Percentiles rank a stretch among this genome's conserved stretches.
phyloP scores from a whole-genome alignment of 306 rosid genomes.

The Medicago truncatula region DNA sequence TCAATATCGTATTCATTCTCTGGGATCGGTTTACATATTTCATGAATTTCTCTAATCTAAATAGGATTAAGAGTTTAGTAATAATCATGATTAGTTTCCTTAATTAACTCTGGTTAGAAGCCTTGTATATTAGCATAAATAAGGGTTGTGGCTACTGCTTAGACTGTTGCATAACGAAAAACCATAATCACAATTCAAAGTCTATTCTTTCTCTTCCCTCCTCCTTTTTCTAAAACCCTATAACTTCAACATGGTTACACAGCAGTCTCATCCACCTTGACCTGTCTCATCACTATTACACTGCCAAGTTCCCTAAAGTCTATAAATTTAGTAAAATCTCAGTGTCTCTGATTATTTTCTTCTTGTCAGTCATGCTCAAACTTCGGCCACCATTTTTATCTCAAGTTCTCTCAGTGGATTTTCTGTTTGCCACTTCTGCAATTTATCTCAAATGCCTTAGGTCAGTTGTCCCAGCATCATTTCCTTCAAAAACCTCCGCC shows the following conservation, averaged over 20 bases:
- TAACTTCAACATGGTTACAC: slow-evolving; percentile 4
- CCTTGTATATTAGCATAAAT: not conserved
- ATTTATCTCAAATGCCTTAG: slow-evolving; percentile 7
- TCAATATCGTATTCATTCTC: slow-evolving; percentile 26
- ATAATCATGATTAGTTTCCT: slow-evolving; percentile 1
- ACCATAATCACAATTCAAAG: not conserved
- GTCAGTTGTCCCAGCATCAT: not conserved
- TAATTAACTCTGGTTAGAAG: not conserved
- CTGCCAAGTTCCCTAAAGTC: not conserved
- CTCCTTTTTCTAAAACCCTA: not conserved
- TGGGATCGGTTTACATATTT: not conserved
- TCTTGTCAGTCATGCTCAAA: not conserved
- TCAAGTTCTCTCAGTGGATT: slow-evolving; percentile 14
- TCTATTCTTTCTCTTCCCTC: slow-evolving; percentile 3
- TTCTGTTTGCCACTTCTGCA: not conserved
- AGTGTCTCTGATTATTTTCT: slow-evolving; percentile 3
- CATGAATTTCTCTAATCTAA: not conserved
- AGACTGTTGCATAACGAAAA: slow-evolving; percentile 1
- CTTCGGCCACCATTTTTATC: slow-evolving; percentile 13
- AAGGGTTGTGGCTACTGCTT: not conserved
- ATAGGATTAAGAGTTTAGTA: slow-evolving; percentile 5
- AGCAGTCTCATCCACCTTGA: not conserved
- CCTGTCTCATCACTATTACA: not conserved
- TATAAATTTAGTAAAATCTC: slow-evolving; percentile 9
- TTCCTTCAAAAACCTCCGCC: not conserved